These are phyloP conservation scores for Fagopyrum esculentum DNA, from an alignment of 148 eudicot genomes.

Conservation along the genomic window DNA sequence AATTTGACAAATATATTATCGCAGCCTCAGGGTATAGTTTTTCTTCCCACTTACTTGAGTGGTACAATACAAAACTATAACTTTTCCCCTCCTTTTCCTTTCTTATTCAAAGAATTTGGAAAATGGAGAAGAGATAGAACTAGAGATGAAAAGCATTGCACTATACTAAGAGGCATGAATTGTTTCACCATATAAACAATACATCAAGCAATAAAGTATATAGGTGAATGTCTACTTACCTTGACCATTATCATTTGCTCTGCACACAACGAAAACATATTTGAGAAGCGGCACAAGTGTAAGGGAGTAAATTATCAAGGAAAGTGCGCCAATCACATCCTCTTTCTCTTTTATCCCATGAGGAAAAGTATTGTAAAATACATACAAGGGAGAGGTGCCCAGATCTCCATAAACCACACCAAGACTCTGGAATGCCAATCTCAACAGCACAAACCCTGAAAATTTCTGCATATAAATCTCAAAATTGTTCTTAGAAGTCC, in stretches of 20 bases:
- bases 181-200: no score
- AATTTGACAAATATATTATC: no score
- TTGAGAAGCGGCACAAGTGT: conserved; percentile 64
- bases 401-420: conserved; percentile 97
- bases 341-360: conserved; percentile 54
- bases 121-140: no score
- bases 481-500: not conserved
- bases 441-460: conserved; percentile 62
- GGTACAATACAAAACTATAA: no score
- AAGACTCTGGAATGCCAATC: conserved; percentile 90
- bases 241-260: conserved; percentile 80
- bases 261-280: conserved; percentile 64
- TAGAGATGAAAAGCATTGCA: no score
- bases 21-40: no score
- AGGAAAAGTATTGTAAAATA: conserved; percentile 92
- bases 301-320: conserved; percentile 81
- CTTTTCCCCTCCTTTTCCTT: no score
- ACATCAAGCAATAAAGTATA: no score
- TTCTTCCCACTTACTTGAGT: no score
- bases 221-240: conserved; percentile 6
- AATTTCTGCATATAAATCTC: conserved; percentile 55
- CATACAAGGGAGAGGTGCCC: conserved; percentile 98
- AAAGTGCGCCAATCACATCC: conserved; percentile 89
- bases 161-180: no score
- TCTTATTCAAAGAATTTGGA: no score